Base-by-base conservation (phyloP, 2,329 filamentous ascomycete genomes). In the Hypoxylon sp. region DNA sequence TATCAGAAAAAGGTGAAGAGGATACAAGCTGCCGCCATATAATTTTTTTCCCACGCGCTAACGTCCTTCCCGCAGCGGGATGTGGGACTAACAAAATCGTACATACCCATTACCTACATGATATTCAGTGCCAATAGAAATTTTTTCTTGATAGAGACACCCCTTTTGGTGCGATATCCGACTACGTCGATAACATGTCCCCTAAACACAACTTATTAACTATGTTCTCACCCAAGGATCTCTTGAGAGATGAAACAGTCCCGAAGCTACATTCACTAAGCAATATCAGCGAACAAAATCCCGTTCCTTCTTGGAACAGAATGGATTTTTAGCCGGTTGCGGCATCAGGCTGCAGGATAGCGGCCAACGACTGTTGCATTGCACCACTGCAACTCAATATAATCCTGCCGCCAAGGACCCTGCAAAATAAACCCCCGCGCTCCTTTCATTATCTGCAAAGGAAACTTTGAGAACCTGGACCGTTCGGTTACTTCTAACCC, bases 61-160 rank as follows among this genome's bases (percentile, higher is more conserved):
- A 67, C 50, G 26, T 48, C 56, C 14, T 53, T 57, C 52, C 55
- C 51, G 35, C 55, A 63, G 66, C 69, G 64, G 63, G 63, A 62
- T 42, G 33, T 57, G 29, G 59, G 37, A 58, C 54, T 57, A 14
- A 46, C 39, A 35, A 17, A 33, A 60, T 69, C 26, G 42, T 65
- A 58, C 63, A 54, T 55, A 54, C 33, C 26, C 60, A 53, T 44
- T 19, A 47, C 58, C 31, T 66, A 51, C 48, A 63, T 62, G 55
- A 68, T 70, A 64, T 56, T 50, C 37, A 50, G 47, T 37, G 62
- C 50, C 53, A 61, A 60, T 65, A 63, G 59, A 60, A 24, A 14
- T 24, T 63, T 47, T 47, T 64, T 59, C 35, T 66, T 70, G 64
- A 72, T 71, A 70, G 44, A 42, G 44, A 48, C 59, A 70, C 66